phyloP scores from a whole-genome alignment of 1,284 basidiomycete species.

The Fomitopsis pinicola region DNA sequence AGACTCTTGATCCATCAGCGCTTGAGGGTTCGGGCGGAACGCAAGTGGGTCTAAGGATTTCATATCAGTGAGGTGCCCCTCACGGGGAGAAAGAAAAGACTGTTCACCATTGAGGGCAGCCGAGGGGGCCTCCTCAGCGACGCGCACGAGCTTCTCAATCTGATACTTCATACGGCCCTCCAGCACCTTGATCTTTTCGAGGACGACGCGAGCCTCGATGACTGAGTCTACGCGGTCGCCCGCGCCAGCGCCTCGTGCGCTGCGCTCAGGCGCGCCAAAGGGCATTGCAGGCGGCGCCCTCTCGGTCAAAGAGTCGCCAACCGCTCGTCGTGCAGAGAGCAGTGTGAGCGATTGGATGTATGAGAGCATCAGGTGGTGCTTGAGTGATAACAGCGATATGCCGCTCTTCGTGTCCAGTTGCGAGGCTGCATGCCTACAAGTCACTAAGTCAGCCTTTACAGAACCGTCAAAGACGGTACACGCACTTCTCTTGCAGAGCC shows the following conservation, averaged over 20 bases:
- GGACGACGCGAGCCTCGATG: conserved; percentile 67
- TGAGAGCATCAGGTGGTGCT: conserved; percentile 82
- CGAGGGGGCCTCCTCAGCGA: conserved; percentile 58
- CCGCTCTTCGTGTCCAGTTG: conserved; percentile 71
- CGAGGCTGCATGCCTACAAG: conserved; percentile 30
- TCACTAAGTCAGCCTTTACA: neutral
- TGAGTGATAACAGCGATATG: conserved; percentile 87
- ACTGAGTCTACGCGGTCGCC: conserved; percentile 72
- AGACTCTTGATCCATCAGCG: conserved; percentile 43
- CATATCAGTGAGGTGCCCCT: conserved; percentile 1
- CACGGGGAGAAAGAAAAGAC: neutral
- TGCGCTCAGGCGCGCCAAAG: conserved; percentile 53
- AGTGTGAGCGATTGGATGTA: conserved; percentile 88
- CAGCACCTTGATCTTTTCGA: conserved; percentile 79
- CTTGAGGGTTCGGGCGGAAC: conserved; percentile 86
- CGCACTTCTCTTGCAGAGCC: conserved; percentile 51
- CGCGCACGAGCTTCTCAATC: conserved; percentile 86
- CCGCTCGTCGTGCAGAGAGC: conserved; percentile 62
- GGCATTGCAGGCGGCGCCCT: conserved; percentile 45
- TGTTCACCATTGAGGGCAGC: conserved; percentile 60
- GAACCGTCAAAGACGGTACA: neutral
- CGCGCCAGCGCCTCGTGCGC: conserved; percentile 44
- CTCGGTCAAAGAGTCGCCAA: conserved; percentile 56
- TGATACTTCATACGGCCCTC: conserved; percentile 92
- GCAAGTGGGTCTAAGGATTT: conserved; percentile 71